Conservation (phyloP, 768 basidiomycete genomes). For the Russula sp. region DNA sequence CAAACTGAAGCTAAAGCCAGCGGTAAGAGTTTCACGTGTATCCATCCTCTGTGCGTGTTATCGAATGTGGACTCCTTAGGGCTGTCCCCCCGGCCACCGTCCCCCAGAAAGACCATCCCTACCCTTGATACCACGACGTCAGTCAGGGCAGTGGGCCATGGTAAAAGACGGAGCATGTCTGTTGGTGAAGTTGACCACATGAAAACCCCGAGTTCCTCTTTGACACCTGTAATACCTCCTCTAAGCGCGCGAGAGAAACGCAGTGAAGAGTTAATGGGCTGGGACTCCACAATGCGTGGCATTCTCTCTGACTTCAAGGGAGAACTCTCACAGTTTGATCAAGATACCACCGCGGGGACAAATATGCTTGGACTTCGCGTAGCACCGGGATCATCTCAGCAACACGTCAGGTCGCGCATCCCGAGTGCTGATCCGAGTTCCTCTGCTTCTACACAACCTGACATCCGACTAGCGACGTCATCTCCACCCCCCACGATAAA, state of each 20-base stretch:
- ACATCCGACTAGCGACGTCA: conserved; percentile 6
- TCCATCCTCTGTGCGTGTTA: conserved; percentile 59
- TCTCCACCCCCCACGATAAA: conserved; percentile 17
- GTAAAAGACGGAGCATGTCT: conserved; percentile 38
- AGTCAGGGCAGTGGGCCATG: conserved; percentile 1
- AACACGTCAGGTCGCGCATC: conserved; percentile 28
- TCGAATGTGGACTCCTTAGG: conserved; percentile 43
- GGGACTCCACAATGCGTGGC: conserved; percentile 53
- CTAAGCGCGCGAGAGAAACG: conserved; percentile 41
- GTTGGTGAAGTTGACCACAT: conserved; percentile 37
- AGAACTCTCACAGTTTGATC: conserved; percentile 55
- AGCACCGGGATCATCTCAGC: conserved; percentile 52
- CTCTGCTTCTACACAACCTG: conserved; percentile 3
- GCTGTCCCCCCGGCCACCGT: conserved; percentile 32
- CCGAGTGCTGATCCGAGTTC: conserved; percentile 30
- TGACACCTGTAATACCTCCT: conserved; percentile 40
- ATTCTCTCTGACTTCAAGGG: conserved; percentile 73
- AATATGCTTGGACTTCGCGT: conserved; percentile 61
- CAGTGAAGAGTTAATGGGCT: conserved; percentile 36
- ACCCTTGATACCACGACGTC: conserved; percentile 8
- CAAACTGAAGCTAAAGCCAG: conserved; percentile 36
- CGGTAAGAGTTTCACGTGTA: conserved; percentile 43
- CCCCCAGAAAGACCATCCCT: conserved; percentile 32
- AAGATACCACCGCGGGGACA: conserved; percentile 49
- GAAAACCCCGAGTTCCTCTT: conserved; percentile 41